Conservation (phyloP, 176 grass and related monocot genomes). For the Oryza meyeriana region DNA sequence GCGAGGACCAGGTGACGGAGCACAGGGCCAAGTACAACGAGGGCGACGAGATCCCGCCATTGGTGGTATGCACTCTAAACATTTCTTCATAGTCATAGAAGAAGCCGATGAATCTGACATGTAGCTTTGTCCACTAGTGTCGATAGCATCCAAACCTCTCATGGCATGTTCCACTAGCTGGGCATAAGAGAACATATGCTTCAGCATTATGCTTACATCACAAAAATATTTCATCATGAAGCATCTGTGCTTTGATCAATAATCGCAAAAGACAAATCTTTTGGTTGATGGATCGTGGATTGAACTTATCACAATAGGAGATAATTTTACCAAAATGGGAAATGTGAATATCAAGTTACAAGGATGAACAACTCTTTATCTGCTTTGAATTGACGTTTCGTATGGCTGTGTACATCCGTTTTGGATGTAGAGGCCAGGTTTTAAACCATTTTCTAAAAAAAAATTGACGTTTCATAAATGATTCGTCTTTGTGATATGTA, state of each 20-base stretch:
- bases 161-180: conserved; percentile 5
- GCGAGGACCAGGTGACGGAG: conserved; percentile 66
- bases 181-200: conserved; percentile 30
- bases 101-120: neutral
- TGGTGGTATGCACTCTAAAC: conserved; percentile 56
- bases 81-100: neutral
- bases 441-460: too few relatives aligned
- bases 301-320: neutral
- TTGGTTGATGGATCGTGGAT: neutral
- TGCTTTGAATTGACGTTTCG: conserved; percentile 1
- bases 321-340: neutral
- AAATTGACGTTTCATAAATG: conserved; percentile 11
- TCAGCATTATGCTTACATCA: conserved; percentile 28
- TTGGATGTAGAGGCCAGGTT: too few relatives aligned
- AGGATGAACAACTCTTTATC: neutral
- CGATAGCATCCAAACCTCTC: conserved; percentile 23
- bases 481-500: conserved; percentile 42
- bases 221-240: neutral
- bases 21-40: conserved; percentile 69
- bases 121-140: neutral
- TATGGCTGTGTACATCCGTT: too few relatives aligned
- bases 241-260: conserved; percentile 14
- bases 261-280: neutral
- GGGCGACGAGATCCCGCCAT: conserved; percentile 79
- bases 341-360: conserved; percentile 3